These are phyloP conservation scores for Pholiota conissans DNA, from an alignment of 768 basidiomycete species.

Conservation along the genomic window DNA sequence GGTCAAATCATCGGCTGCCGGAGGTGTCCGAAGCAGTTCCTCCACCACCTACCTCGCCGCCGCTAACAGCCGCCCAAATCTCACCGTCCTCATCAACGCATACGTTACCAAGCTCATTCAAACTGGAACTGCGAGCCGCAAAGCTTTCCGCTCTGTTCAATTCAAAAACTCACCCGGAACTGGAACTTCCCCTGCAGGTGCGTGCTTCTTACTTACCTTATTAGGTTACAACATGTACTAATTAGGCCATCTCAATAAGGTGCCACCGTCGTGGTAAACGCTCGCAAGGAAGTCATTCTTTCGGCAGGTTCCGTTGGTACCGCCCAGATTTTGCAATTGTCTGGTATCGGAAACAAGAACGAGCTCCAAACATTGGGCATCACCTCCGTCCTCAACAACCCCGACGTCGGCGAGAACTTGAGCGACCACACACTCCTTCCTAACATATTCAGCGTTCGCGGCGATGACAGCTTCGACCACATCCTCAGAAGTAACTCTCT, in stretches of 20 bases:
- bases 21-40: constrained; percentile 33
- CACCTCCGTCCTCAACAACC: constrained; percentile 32
- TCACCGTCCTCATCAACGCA: constrained; percentile 35
- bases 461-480: constrained; percentile 22
- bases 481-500: constrained; percentile 19
- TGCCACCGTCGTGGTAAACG: constrained; percentile 11
- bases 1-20: constrained; percentile 31
- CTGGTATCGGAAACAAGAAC: constrained; percentile 39
- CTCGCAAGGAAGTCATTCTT: constrained; percentile 34
- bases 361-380: constrained; percentile 38
- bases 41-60: constrained; percentile 34
- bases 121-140: constrained; percentile 11
- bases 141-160: constrained; percentile 24
- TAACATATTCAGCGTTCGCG: constrained; percentile 24
- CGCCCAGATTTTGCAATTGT: constrained; percentile 36
- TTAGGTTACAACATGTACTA: background rate
- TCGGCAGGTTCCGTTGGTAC: constrained; percentile 35
- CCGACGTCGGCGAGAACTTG: constrained; percentile 46
- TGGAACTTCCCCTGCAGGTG: background rate
- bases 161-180: constrained; percentile 3
- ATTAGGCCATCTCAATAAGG: background rate
- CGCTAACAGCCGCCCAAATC: constrained; percentile 30
- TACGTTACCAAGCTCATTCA: constrained; percentile 28
- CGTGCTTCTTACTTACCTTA: background rate
- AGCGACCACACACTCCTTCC: constrained; percentile 36